Percentiles rank a stretch among this genome's conserved stretches.
phyloP scores from a whole-genome alignment of 108 stramenopile species.

The Cylindrotheca closterium region DNA sequence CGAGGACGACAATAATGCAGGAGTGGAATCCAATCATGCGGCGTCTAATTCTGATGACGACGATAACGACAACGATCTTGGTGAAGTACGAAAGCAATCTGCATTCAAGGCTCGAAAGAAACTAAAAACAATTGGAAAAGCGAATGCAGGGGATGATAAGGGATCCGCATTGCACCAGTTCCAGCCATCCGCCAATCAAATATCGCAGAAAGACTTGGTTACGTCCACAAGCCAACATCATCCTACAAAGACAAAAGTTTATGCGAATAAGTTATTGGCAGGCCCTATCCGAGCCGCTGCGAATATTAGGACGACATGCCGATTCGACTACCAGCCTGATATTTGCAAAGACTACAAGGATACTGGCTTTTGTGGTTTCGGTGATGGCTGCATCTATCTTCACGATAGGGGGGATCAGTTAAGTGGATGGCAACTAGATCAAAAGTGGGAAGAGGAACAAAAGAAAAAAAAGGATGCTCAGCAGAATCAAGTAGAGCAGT shows the following conservation, averaged over 20 bases:
- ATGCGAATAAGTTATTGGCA: conserved; percentile 64
- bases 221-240: conserved; percentile 46
- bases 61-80: conserved; percentile 31
- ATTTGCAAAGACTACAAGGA: conserved; percentile 99
- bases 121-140: conserved; percentile 5
- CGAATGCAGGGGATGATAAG: conserved; percentile 1
- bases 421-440: conserved; percentile 94
- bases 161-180: conserved; percentile 22
- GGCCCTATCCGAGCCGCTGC: conserved; percentile 89
- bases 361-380: conserved; percentile 99
- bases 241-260: conserved; percentile 34
- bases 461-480: conserved; percentile 62
- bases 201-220: conserved; percentile 25
- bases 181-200: conserved; percentile 1
- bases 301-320: conserved; percentile 86
- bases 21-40: neutral
- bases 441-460: conserved; percentile 92
- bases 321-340: conserved; percentile 98
- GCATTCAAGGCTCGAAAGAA: conserved; percentile 52
- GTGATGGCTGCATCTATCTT: conserved; percentile 97
- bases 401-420: conserved; percentile 96
- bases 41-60: neutral
- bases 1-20: conserved; percentile 31
- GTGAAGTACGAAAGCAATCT: conserved; percentile 28
- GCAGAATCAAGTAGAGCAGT: conserved; percentile 63